Evolutionary conservation across 495 filamentous ascomycete genomes (phyloP), one percentile per base, ranked within the genome.

Genomic region (Trichocladium antarcticum): DNA sequence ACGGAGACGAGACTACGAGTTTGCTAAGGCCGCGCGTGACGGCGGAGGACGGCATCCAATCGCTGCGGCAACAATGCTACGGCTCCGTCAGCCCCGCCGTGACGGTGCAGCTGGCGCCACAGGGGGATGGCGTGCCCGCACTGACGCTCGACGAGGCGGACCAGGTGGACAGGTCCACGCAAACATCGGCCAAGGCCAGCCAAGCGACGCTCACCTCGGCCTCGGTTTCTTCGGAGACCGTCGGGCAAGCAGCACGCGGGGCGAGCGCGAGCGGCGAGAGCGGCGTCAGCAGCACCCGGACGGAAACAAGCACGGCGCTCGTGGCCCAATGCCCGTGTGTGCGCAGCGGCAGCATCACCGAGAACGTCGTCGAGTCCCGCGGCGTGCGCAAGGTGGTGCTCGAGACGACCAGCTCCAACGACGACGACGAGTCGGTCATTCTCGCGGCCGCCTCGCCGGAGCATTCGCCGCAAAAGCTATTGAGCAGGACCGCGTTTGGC

Each of bases 371-470:
- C 32, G 86, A 94, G 61, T 72, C 83, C 10, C 83, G 84, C 37
- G 88, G 88, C 1, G 75, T 93, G 28, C 81, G 83, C 36, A 95
- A 95, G 68, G 79, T 92, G 10, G 80, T 95, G 9, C 75, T 95
- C 10, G 84, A 89, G 54, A 79, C 82, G 34, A 83, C 74, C 16
- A 79, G 74, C 56, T 67, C 67, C 5, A 61, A 63, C 37, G 63
- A 63, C 12, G 68, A 68, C 8, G 66, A 63, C 1, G 61, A 61
- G 12, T 39, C 42, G 35, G 65, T 61, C n/a, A 59, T 59, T 3
- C 57, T 54, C 7, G 43, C 53, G 1, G 39, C 48, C 8, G 43
- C 42, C 1, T 16, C 50, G 4, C 39, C 50, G 14, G 46, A 58
- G 1, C 51, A 55, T 12, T 50, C 58, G 2, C 43, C 53, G 1